These are phyloP conservation scores for Phytophthora sojae DNA, from an alignment of 352 stramenopile species.

Conservation along the genomic window DNA sequence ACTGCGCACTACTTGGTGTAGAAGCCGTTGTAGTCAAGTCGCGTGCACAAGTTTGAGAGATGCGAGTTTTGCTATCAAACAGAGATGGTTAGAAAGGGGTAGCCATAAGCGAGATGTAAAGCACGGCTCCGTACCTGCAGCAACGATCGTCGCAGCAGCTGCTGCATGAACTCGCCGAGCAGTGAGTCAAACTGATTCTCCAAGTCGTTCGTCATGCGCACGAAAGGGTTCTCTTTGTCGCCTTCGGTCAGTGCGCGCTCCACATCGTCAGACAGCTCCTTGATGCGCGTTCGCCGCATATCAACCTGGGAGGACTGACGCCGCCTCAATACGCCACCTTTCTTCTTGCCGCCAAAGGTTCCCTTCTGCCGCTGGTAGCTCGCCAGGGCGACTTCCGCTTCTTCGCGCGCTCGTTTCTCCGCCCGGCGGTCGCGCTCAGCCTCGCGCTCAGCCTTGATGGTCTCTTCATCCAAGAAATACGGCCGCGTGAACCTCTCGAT, in stretches of 20 bases:
- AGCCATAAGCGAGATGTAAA: not conserved
- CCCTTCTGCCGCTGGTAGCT: constrained; percentile 64
- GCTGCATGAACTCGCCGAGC: constrained; percentile 90
- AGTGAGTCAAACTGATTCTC: constrained; percentile 91
- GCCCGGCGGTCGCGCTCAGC: constrained; percentile 78
- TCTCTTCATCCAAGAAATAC: constrained; percentile 88
- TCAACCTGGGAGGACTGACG: constrained; percentile 81
- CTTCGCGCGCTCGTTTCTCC: constrained; percentile 80
- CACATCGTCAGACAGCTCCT: constrained; percentile 82
- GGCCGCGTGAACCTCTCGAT: constrained; percentile 92
- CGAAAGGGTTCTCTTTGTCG: constrained; percentile 77
- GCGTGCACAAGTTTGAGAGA: constrained; percentile 69
- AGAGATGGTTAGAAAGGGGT: constrained; percentile 3
- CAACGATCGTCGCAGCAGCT: constrained; percentile 83
- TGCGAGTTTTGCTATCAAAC: constrained; percentile 66
- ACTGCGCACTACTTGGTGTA: constrained; percentile 58
- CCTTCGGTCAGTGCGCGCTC: constrained; percentile 77
- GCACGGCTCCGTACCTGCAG: constrained; percentile 64
- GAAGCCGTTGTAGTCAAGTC: constrained; percentile 75
- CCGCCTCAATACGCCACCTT: constrained; percentile 58
- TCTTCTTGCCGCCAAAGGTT: constrained; percentile 59
- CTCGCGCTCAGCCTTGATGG: constrained; percentile 84
- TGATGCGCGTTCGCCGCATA: constrained; percentile 80
- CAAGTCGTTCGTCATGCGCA: constrained; percentile 78
- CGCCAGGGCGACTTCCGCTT: constrained; percentile 78